phyloP scores from a whole-genome alignment of 1,284 basidiomycete genomes.

The Leccinum fallax region DNA sequence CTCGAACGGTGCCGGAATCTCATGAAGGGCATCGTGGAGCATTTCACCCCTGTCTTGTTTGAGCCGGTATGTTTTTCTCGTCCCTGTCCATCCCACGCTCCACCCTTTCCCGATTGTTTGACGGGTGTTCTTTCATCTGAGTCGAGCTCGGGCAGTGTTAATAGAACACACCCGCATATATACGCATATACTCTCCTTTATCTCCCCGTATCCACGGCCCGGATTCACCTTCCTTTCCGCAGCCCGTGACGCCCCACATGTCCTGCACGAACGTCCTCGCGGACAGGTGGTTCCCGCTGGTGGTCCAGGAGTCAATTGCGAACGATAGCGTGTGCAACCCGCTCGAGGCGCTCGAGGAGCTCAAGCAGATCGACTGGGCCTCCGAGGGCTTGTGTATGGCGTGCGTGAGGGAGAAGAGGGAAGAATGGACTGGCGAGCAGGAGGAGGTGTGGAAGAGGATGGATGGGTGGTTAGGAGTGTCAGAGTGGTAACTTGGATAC shows the following conservation, averaged over 20 bases:
- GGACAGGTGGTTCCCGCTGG: constrained; percentile 66
- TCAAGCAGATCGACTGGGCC: constrained; percentile 61
- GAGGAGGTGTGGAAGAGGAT: constrained; percentile 58
- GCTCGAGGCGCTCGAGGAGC: constrained; percentile 61
- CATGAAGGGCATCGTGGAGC: constrained; percentile 53
- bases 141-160: too few relatives aligned
- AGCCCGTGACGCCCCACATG: constrained; percentile 65
- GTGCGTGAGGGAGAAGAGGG: constrained; percentile 59
- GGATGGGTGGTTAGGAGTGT: constrained; percentile 53
- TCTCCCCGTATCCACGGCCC: not conserved
- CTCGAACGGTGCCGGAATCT: constrained; percentile 43
- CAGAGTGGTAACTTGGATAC: not conserved
- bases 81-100: not conserved
- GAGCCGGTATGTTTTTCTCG: constrained; percentile 47
- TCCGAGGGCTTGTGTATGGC: constrained; percentile 56
- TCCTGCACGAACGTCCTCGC: constrained; percentile 69
- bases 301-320: constrained; percentile 62
- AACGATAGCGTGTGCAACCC: constrained; percentile 64
- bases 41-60: constrained; percentile 73
- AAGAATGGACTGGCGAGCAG: constrained; percentile 69
- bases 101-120: not conserved
- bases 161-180: too few relatives aligned
- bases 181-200: not conserved
- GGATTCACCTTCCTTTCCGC: not conserved
- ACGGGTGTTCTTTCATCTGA: not conserved